phyloP scores from a whole-genome alignment of 1,284 basidiomycete species.

The Ganoderma boninense region DNA sequence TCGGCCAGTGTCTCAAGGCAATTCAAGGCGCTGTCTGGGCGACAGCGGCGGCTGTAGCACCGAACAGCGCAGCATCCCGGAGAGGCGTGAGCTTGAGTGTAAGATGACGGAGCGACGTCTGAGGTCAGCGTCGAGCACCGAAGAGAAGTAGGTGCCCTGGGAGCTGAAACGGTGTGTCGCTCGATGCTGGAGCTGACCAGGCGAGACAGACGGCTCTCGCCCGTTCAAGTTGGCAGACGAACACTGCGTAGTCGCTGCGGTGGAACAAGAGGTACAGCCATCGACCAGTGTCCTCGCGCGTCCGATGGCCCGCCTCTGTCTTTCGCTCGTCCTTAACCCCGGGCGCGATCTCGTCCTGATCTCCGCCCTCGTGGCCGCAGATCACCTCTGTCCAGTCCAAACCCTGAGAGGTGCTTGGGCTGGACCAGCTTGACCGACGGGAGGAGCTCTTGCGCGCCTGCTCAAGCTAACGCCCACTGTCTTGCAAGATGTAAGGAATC shows the following conservation, averaged over 20 bases:
- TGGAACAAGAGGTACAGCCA: not conserved
- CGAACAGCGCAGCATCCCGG: not conserved
- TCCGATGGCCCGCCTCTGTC: not conserved
- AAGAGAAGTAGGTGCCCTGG: not conserved
- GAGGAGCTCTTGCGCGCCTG: not conserved
- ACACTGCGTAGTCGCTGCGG: not conserved
- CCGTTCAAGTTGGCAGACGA: not conserved
- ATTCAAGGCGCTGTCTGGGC: not conserved
- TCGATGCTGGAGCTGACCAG: not conserved
- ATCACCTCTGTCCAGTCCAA: not conserved
- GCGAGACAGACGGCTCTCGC: not conserved
- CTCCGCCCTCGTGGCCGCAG: not conserved
- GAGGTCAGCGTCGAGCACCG: not conserved
- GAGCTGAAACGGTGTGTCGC: not conserved
- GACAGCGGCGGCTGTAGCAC: not conserved
- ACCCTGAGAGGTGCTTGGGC: not conserved
- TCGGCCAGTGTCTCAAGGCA: not conserved
- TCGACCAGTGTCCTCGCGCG: not conserved
- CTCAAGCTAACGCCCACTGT: not conserved
- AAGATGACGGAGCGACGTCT: not conserved
- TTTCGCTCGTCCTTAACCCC: not conserved
- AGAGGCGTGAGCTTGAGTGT: not conserved
- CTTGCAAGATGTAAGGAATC: not conserved
- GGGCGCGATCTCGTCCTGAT: not conserved
- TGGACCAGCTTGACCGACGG: not conserved